These are phyloP conservation scores for Copromyces sp. DNA, from an alignment of 495 filamentous ascomycete species.

Conservation along the genomic window DNA sequence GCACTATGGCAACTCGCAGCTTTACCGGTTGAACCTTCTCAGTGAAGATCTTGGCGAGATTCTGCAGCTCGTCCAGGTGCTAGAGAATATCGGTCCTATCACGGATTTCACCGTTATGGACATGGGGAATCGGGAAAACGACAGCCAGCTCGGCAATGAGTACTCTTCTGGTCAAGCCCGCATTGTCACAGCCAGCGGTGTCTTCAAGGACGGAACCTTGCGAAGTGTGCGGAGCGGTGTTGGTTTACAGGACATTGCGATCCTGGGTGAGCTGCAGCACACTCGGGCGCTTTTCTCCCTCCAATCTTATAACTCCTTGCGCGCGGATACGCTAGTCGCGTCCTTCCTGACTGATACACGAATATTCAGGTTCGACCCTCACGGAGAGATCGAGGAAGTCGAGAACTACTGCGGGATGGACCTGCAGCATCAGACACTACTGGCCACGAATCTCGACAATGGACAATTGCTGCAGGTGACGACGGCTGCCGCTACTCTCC, in stretches of 20 bases:
- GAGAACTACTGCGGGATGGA: conserved; percentile 59
- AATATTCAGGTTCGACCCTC: conserved; percentile 62
- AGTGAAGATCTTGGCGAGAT: conserved; percentile 22
- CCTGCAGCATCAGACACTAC: conserved; percentile 61
- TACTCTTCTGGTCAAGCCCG: conserved; percentile 90
- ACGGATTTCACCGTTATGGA: conserved; percentile 94
- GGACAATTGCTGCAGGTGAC: conserved; percentile 73
- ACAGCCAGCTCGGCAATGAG: conserved; percentile 65
- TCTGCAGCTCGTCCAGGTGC: conserved; percentile 60
- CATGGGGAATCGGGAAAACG: conserved; percentile 70
- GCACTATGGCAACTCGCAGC: conserved; percentile 84
- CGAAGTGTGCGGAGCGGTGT: conserved; percentile 88
- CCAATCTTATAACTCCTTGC: conserved; percentile 35
- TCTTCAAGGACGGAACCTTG: conserved; percentile 74
- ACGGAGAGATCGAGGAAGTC: conserved; percentile 80
- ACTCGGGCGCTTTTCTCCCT: conserved; percentile 55
- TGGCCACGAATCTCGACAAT: conserved; percentile 52
- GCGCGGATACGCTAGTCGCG: conserved; percentile 61
- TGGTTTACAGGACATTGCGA: conserved; percentile 78
- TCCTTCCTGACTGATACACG: conserved; percentile 79
- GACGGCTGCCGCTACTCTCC: conserved; percentile 45
- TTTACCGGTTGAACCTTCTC: conserved; percentile 49
- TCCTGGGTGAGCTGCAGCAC: conserved; percentile 69
- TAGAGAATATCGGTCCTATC: conserved; percentile 82
- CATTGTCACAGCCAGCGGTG: conserved; percentile 86